These are phyloP conservation scores for Botrytis hyacinthi DNA, from an alignment of 2,329 filamentous ascomycete species.

Conservation along the genomic window DNA sequence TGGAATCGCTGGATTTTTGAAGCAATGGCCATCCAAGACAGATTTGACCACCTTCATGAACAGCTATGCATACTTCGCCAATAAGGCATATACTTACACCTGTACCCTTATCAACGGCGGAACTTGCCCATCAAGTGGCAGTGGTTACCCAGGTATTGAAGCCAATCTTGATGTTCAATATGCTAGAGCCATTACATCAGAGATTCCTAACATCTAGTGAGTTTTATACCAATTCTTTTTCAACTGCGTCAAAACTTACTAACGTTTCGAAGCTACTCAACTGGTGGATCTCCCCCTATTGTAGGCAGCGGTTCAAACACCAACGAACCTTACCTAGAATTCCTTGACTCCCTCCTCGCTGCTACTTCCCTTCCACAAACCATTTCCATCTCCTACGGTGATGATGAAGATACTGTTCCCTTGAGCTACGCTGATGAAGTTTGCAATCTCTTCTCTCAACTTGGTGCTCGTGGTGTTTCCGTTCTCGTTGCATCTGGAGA, in stretches of 20 bases:
- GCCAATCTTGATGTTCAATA: constrained; percentile 61
- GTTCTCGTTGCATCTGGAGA: constrained; percentile 51
- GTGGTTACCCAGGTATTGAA: constrained; percentile 41
- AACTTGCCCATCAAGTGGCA: constrained; percentile 34
- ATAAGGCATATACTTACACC: constrained; percentile 39
- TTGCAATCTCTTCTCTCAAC: constrained; percentile 53
- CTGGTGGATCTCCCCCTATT: constrained; percentile 55
- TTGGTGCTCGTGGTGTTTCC: constrained; percentile 50
- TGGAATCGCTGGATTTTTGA: constrained; percentile 36
- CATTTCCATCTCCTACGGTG: constrained; percentile 56
- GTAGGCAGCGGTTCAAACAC: constrained; percentile 47
- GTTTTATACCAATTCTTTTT: not conserved
- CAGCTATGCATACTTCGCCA: constrained; percentile 31
- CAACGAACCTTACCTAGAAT: constrained; percentile 69
- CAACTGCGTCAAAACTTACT: not conserved
- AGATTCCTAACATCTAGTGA: constrained; percentile 50
- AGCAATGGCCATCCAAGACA: constrained; percentile 32
- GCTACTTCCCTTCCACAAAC: constrained; percentile 57
- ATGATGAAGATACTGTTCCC: constrained; percentile 53
- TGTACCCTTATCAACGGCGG: constrained; percentile 36
- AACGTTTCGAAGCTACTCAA: constrained; percentile 44
- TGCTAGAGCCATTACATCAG: constrained; percentile 53
- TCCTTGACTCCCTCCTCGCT: constrained; percentile 56
- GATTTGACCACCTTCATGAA: constrained; percentile 36
- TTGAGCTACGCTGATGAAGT: constrained; percentile 52